phyloP scores from a whole-genome alignment of 1,139 yeast species.

The Suhomyces kunorum region DNA sequence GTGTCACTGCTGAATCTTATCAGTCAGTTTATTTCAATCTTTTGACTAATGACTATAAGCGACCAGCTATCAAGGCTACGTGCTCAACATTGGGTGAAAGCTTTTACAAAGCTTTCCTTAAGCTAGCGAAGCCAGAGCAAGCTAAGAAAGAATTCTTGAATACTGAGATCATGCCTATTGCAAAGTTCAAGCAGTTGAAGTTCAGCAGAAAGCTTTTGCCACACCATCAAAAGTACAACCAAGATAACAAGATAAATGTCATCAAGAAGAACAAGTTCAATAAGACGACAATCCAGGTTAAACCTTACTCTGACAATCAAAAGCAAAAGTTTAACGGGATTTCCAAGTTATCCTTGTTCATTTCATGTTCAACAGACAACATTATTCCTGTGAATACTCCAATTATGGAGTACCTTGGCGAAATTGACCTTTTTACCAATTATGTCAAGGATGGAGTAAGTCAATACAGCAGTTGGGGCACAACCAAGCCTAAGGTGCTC shows the following conservation, averaged over 20 bases:
- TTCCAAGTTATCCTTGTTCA: conserved; percentile 64
- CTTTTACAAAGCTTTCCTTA: conserved; percentile 18
- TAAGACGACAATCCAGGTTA: conserved; percentile 38
- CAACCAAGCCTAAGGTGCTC: conserved; percentile 78
- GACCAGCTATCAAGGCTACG: conserved; percentile 31
- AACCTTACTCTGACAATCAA: conserved; percentile 53
- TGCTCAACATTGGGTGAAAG: conserved; percentile 27
- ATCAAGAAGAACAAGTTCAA: conserved; percentile 25
- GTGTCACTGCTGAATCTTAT: conserved; percentile 48
- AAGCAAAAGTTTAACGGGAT: conserved; percentile 73
- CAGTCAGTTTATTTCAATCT: conserved; percentile 53
- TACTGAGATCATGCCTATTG: conserved; percentile 27
- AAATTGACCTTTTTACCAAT: conserved; percentile 60
- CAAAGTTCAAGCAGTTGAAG: conserved; percentile 34
- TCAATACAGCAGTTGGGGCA: conserved; percentile 80
- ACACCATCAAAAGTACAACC: conserved; percentile 34
- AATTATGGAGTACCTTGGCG: conserved; percentile 72
- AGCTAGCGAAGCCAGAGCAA: conserved; percentile 18
- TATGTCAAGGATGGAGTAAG: conserved; percentile 68
- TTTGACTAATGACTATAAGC: conserved; percentile 50
- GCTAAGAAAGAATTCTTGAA: conserved; percentile 13
- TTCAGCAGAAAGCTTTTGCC: conserved; percentile 37
- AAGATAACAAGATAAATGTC: conserved; percentile 25
- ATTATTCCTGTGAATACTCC: conserved; percentile 51
- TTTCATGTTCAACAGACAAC: conserved; percentile 25